These are phyloP conservation scores for Phyllosticta citribraziliensis DNA, from an alignment of 2,329 filamentous ascomycete genomes.

Conservation along the genomic window DNA sequence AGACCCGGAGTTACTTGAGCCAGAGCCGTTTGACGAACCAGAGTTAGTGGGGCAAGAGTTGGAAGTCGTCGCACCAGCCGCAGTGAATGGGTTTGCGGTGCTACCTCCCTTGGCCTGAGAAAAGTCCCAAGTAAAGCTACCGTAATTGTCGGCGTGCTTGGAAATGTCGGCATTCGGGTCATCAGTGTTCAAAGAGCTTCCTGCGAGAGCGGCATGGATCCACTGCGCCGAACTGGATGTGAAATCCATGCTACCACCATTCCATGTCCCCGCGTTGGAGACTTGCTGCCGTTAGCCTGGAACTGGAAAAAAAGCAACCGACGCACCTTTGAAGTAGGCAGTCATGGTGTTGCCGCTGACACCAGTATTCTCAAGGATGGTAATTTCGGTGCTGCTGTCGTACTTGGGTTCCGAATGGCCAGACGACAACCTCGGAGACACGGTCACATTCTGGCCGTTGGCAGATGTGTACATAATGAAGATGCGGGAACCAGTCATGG, in stretches of 20 bases:
- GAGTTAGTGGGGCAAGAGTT: background rate
- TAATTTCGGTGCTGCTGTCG: constrained; percentile 34
- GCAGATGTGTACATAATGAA: constrained; percentile 49
- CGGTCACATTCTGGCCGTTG: constrained; percentile 44
- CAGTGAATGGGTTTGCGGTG: constrained; percentile 34
- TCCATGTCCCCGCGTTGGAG: constrained; percentile 45
- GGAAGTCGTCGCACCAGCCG: constrained; percentile 13
- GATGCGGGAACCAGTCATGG: constrained; percentile 48
- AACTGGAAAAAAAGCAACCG: background rate
- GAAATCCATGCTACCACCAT: constrained; percentile 43
- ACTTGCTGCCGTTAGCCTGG: constrained; percentile 19
- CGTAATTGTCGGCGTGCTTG: constrained; percentile 34
- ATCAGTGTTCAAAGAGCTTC: constrained; percentile 39
- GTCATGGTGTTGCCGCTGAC: constrained; percentile 43
- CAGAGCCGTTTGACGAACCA: constrained; percentile 15
- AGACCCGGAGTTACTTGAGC: constrained; percentile 12
- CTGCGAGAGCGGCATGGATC: constrained; percentile 41
- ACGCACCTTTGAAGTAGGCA: constrained; percentile 46
- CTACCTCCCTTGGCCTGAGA: constrained; percentile 41
- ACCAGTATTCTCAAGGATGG: constrained; percentile 44
- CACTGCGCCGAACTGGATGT: constrained; percentile 34
- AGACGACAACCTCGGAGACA: constrained; percentile 42
- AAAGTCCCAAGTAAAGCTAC: constrained; percentile 39
- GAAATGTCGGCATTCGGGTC: constrained; percentile 33
- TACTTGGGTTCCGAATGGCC: constrained; percentile 36